Percentiles rank a stretch among this genome's conserved stretches.
Conservation (phyloP, 192 early-diverging fungal species). For the Diversispora epigaea region DNA sequence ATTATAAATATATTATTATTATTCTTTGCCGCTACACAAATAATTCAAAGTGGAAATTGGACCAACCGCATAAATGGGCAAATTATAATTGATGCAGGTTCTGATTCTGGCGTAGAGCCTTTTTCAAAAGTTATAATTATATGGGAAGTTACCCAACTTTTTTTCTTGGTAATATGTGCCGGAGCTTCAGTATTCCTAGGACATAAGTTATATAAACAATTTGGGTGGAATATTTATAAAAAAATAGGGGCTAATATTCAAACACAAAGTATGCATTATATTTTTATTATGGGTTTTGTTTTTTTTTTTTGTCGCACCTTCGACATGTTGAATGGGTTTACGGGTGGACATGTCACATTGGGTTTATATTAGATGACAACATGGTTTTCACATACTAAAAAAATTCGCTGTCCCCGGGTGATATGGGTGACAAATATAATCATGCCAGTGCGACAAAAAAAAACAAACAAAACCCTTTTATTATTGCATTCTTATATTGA, state of each 20-base stretch:
- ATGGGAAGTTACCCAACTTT: slow-evolving; percentile 2
- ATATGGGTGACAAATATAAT: too few relatives aligned
- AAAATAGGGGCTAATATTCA: slow-evolving; percentile 65
- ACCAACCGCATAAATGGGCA: slow-evolving; percentile 4
- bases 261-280: slow-evolving; percentile 49
- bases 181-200: slow-evolving; percentile 37
- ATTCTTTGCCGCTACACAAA: not conserved
- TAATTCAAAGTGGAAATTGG: slow-evolving; percentile 16
- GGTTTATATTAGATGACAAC: too few relatives aligned
- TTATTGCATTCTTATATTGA: too few relatives aligned
- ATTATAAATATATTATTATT: slow-evolving; percentile 18
- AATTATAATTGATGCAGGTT: not conserved
- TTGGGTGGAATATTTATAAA: slow-evolving; percentile 69
- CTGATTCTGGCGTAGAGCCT: not conserved
- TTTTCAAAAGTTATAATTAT: not conserved
- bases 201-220: slow-evolving; percentile 56
- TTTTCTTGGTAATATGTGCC: not conserved
- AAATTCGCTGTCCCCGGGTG: too few relatives aligned
- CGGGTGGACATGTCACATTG: too few relatives aligned
- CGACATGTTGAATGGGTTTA: too few relatives aligned
- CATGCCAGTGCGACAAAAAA: too few relatives aligned
- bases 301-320: not conserved
- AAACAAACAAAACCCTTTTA: too few relatives aligned
- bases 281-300: not conserved
- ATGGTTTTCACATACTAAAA: too few relatives aligned